Percentiles rank a stretch among this genome's conserved stretches.
Conservation (phyloP, 2,329 filamentous ascomycete genomes). For the Aspergillus eucalypticola region DNA sequence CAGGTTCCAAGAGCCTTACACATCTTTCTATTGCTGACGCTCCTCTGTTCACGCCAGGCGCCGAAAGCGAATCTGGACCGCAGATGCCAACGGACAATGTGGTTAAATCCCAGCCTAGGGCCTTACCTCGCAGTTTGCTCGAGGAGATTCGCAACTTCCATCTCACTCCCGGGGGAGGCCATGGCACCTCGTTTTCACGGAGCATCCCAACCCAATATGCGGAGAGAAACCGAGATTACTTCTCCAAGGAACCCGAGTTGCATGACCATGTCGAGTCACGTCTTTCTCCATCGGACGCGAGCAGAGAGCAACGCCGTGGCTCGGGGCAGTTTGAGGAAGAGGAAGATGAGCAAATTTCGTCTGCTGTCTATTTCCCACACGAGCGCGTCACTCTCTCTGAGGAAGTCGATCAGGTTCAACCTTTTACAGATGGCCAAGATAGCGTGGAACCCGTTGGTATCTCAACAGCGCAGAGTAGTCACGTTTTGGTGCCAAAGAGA, state of each 20-base stretch:
- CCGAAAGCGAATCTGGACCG: conserved; percentile 10
- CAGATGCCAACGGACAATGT: conserved; percentile 25
- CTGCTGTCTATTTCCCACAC: conserved; percentile 65
- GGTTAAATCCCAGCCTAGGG: conserved; percentile 29
- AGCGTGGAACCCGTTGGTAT: conserved; percentile 28
- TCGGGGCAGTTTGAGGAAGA: conserved; percentile 50
- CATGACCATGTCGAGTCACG: conserved; percentile 11
- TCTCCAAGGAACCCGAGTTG: conserved; percentile 21
- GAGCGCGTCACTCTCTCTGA: conserved; percentile 47
- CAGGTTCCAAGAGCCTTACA: conserved; percentile 28
- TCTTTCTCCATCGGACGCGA: conserved; percentile 25
- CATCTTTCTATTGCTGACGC: conserved; percentile 29
- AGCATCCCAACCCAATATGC: conserved; percentile 42
- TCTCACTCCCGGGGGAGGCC: conserved; percentile 49
- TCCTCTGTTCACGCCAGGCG: conserved; percentile 22
- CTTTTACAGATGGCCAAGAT: conserved; percentile 23
- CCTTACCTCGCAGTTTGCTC: conserved; percentile 52
- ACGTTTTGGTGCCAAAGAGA: conserved; percentile 32
- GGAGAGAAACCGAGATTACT: conserved; percentile 35
- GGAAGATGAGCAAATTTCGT: conserved; percentile 66
- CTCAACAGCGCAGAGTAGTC: conserved; percentile 28
- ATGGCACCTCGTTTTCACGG: conserved; percentile 48
- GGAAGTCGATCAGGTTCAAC: conserved; percentile 27
- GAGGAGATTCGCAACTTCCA: conserved; percentile 60
- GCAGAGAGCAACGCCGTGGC: conserved; percentile 23